Percentiles rank a stretch among this genome's conserved stretches.
These are phyloP conservation scores for Amoeboradix gromovi DNA, from an alignment of 371 early-diverging fungal genomes.

Conservation along the genomic window DNA sequence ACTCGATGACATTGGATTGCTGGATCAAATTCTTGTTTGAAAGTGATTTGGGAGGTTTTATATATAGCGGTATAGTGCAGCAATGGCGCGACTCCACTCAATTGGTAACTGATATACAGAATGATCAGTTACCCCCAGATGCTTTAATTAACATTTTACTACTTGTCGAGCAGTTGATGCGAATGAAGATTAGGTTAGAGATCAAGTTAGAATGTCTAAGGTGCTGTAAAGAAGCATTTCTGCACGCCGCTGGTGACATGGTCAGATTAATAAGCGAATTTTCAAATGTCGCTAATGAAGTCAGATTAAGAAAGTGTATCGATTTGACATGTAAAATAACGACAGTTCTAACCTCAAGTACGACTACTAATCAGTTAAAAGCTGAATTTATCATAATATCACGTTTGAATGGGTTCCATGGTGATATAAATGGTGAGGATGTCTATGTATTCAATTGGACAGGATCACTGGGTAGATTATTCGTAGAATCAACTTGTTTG, in stretches of 20 bases:
- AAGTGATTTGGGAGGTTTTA: background rate
- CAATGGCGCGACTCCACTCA: background rate
- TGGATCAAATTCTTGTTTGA: background rate
- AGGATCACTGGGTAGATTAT: background rate
- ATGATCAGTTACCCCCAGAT: background rate
- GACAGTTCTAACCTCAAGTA: background rate
- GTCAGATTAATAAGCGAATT: background rate
- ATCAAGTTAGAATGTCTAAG: background rate
- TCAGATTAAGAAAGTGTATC: background rate
- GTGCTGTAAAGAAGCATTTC: background rate
- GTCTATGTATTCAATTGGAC: background rate
- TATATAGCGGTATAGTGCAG: background rate
- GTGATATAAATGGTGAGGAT: background rate
- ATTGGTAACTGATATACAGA: background rate
- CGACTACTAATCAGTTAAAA: background rate
- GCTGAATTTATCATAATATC: background rate
- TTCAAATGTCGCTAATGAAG: background rate
- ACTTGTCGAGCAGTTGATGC: background rate
- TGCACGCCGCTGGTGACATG: background rate
- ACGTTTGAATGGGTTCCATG: background rate
- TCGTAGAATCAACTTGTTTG: background rate
- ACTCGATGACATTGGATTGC: background rate
- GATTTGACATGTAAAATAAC: background rate
- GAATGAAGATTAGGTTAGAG: background rate
- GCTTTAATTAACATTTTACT: background rate